These are phyloP conservation scores for Salix suchowensis DNA, from an alignment of 345 rosid species.

Conservation along the genomic window DNA sequence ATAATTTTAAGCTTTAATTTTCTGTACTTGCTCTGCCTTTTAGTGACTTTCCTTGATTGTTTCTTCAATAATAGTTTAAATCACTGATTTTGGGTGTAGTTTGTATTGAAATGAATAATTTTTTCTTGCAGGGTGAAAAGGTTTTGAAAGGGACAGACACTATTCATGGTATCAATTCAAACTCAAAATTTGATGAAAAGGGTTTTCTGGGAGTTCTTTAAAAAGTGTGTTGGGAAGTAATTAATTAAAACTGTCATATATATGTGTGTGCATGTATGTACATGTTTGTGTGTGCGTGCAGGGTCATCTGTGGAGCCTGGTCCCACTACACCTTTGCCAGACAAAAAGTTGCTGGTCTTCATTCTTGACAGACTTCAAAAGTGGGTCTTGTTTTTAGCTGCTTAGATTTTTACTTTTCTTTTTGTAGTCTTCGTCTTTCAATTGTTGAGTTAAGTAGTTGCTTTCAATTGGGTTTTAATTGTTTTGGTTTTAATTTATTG, in stretches of 20 bases:
- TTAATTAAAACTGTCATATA: slow-evolving; percentile 18
- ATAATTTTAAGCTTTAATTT: slow-evolving; percentile 13
- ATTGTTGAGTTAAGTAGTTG: slow-evolving; percentile 1
- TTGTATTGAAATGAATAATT: slow-evolving; percentile 25
- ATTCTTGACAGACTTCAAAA: slow-evolving; percentile 99
- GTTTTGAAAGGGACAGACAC: slow-evolving; percentile 80
- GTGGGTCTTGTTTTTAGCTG: slow-evolving; percentile 45
- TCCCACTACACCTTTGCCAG: slow-evolving; percentile 96
- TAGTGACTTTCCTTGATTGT: slow-evolving; percentile 29
- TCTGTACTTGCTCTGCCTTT: slow-evolving; percentile 33
- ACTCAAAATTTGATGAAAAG: slow-evolving; percentile 34
- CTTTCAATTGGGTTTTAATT: slow-evolving; percentile 24
- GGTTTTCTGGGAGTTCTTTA: slow-evolving; percentile 32
- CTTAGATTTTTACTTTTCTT: slow-evolving; percentile 11
- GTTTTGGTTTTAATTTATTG: slow-evolving; percentile 6
- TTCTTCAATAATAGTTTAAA: slow-evolving; percentile 20
- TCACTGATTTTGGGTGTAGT: slow-evolving; percentile 4
- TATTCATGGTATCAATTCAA: slow-evolving; percentile 52
- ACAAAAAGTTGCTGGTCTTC: slow-evolving; percentile 96
- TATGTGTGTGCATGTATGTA: no score
- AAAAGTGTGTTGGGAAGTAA: slow-evolving; percentile 14
- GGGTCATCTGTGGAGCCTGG: slow-evolving; percentile 77
- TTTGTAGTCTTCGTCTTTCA: neutral
- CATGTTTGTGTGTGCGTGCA: slow-evolving; percentile 38
- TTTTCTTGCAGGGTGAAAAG: slow-evolving; percentile 70